phyloP scores from a whole-genome alignment of 2,329 filamentous ascomycete species.

The Leptosphaerulina australis region DNA sequence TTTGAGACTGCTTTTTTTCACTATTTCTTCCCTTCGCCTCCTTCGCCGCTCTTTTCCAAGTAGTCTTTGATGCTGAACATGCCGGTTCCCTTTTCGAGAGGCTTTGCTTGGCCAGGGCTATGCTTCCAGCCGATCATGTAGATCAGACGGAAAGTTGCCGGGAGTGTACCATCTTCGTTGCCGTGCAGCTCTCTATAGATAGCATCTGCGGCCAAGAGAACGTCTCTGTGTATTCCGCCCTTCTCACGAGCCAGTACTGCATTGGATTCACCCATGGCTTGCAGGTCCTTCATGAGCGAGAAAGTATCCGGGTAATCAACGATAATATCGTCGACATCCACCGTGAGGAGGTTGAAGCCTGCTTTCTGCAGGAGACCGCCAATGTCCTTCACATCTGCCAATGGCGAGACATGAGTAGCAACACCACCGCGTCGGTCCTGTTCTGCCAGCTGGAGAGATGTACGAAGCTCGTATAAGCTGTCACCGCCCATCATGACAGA shows the following conservation, averaged over 20 bases:
- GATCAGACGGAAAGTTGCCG: conserved; percentile 92
- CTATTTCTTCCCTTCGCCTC: conserved; percentile 11
- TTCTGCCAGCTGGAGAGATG: conserved; percentile 90
- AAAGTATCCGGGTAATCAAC: conserved; percentile 92
- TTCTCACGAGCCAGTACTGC: conserved; percentile 85
- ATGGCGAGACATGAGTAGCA: conserved; percentile 84
- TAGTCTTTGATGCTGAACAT: conserved; percentile 89
- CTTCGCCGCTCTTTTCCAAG: conserved; percentile 57
- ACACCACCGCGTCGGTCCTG: conserved; percentile 90
- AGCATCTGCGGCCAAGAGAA: conserved; percentile 82
- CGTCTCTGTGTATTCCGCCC: conserved; percentile 76
- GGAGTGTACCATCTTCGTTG: conserved; percentile 67
- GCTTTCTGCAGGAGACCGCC: conserved; percentile 85
- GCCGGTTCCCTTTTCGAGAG: conserved; percentile 81
- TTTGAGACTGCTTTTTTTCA: neutral
- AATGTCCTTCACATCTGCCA: conserved; percentile 90
- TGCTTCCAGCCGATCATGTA: conserved; percentile 99
- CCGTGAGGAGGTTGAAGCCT: conserved; percentile 93
- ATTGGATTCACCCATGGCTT: conserved; percentile 95
- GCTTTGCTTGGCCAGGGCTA: conserved; percentile 76
- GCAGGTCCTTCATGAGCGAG: conserved; percentile 89
- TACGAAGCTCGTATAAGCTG: conserved; percentile 89
- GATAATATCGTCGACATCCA: conserved; percentile 96
- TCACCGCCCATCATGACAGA: conserved; percentile 97
- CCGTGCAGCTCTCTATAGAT: conserved; percentile 90